Evolutionary conservation across 805 yeast genomes (phyloP), one percentile per base, ranked within the genome.

Genomic region (Suhomyces emberorum): DNA sequence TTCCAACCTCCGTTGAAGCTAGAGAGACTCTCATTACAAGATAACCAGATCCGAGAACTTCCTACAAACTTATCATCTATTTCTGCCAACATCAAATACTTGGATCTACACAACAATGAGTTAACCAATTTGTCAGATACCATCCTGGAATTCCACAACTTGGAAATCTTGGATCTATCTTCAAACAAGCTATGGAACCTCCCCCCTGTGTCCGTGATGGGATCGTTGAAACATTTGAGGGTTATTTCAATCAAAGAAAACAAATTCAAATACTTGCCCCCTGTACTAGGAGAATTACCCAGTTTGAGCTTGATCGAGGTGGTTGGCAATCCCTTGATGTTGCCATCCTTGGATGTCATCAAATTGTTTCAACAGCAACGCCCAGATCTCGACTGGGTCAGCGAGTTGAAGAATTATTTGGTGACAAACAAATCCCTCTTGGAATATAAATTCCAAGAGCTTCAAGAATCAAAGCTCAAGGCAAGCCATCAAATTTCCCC

Each of bases 101-200:
- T 86, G 38, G 91, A 85, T 54, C 57, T 86, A 30, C 83, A 84
- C 52, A 65, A 69, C 40, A 86, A 86, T 54, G 53, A 61, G 30
- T 67, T 86, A 34, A 46, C 64, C 3, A 65, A 60, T 30, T 69
- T 85, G 30, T 88, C 95, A 0, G 40, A 38, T 18, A 54, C 48
- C 2, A 55, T 68, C 5, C 40, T 48, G 14, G 51, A 52, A 3
- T 64, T 72, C 27, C 48, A 51, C 9, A 63, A 67, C 6, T 59
- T 85, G 37, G 89, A 82, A 48, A 78, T 79, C 34, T 57, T 85
- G 28, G 91, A 85, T 55, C 54, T 84, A 15, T 78, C 88, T 15
- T 58, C 65, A 24, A 85, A 85, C 52, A 56, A 54, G 17, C 58
- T 85, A 19, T 52, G 56, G n/a, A 44, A 49, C 3, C 55, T 85